Conservation (phyloP, 2,329 filamentous ascomycete species). For the Talaromyces sp. region DNA sequence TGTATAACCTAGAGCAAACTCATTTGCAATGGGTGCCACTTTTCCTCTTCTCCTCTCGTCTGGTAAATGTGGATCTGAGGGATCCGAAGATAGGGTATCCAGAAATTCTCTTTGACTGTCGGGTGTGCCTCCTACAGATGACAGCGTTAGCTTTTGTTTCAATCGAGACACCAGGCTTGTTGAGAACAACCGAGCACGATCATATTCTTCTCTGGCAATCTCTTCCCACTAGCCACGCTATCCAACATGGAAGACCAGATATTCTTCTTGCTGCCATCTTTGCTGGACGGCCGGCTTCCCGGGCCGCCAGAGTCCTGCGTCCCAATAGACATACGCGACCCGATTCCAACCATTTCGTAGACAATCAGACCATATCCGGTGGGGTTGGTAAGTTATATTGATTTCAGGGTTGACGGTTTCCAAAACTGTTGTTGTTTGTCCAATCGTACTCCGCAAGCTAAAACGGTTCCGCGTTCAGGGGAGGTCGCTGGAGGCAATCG, state of each 20-base stretch:
- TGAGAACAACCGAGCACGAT: slow-evolving; percentile 67
- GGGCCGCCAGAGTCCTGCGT: slow-evolving; percentile 34
- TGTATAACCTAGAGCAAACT: slow-evolving; percentile 88
- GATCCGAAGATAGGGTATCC: slow-evolving; percentile 52
- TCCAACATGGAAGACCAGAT: slow-evolving; percentile 95
- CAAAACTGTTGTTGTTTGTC: not conserved
- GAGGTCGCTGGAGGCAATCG: slow-evolving; percentile 23
- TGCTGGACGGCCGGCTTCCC: slow-evolving; percentile 48
- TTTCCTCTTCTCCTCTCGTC: slow-evolving; percentile 51
- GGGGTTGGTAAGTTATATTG: slow-evolving; percentile 11
- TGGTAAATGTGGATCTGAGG: slow-evolving; percentile 39
- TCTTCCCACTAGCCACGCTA: slow-evolving; percentile 82
- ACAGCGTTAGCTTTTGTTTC: not conserved
- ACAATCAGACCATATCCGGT: slow-evolving; percentile 35
- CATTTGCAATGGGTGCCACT: slow-evolving; percentile 79
- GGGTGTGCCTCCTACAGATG: slow-evolving; percentile 65
- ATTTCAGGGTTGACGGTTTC: slow-evolving; percentile 3
- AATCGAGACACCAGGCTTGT: not conserved
- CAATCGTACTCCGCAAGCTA: slow-evolving; percentile 13
- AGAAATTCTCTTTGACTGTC: slow-evolving; percentile 83
- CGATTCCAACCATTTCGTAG: slow-evolving; percentile 35
- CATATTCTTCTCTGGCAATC: slow-evolving; percentile 86
- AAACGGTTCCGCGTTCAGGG: slow-evolving; percentile 28
- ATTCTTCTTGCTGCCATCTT: slow-evolving; percentile 71
- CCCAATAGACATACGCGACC: slow-evolving; percentile 38